These are phyloP conservation scores for Oenanthe sinensis DNA, from an alignment of 129 eudicot species.

Conservation along the genomic window DNA sequence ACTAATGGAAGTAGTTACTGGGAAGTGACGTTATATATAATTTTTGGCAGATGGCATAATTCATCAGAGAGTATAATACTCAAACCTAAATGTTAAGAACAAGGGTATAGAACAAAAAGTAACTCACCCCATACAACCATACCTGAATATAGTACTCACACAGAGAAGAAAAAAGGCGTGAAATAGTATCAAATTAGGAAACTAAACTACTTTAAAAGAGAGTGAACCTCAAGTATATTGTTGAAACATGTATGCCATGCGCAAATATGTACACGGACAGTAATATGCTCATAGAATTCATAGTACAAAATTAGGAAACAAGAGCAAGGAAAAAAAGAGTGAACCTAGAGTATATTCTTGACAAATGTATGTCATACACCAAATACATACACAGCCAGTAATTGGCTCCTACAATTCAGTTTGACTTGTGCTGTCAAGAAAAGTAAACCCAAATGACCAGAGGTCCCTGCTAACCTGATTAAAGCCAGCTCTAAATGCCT, in stretches of 20 bases:
- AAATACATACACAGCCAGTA: not conserved
- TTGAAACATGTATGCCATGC: not conserved
- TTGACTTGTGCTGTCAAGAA: not conserved
- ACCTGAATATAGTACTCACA: not conserved
- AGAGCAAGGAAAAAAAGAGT: not conserved
- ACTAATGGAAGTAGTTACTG: too few species aligned
- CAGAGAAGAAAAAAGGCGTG: not conserved
- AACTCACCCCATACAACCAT: not conserved
- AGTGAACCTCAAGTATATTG: not conserved
- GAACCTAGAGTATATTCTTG: not conserved
- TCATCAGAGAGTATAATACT: too few species aligned
- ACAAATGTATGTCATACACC: not conserved
- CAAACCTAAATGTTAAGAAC: too few species aligned
- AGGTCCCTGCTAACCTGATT: constrained; percentile 44
- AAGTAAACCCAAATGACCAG: not conserved
- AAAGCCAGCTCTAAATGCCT: constrained; percentile 76
- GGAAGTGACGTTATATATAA: too few species aligned
- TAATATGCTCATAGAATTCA: not conserved
- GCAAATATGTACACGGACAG: not conserved
- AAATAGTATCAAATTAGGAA: not conserved
- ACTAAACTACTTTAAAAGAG: not conserved
- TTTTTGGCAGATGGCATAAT: too few species aligned
- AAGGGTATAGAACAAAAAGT: not conserved
- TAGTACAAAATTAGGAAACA: not conserved
- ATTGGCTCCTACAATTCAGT: not conserved